Percentiles rank a stretch among this genome's conserved stretches.
These are phyloP conservation scores for Sporothrix schenckii DNA, from an alignment of 2,329 filamentous ascomycete genomes.

Conservation along the genomic window DNA sequence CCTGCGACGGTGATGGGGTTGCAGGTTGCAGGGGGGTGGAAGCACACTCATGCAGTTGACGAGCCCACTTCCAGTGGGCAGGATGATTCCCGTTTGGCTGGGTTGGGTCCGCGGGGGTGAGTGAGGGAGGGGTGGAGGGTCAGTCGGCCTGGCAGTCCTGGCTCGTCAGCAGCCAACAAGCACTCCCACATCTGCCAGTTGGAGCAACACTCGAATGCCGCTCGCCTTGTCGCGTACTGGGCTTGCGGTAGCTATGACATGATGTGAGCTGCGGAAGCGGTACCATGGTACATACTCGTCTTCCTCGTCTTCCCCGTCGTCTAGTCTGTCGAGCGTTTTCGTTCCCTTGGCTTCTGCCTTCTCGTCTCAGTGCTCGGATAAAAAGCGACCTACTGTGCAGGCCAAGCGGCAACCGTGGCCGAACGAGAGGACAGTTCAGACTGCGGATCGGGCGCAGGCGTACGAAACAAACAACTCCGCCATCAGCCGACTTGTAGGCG, in stretches of 20 bases:
- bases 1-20: constrained; percentile 25
- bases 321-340: neutral
- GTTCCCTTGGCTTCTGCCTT: neutral
- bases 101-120: constrained; percentile 33
- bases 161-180: constrained; percentile 28
- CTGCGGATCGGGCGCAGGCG: neutral
- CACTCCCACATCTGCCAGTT: constrained; percentile 24
- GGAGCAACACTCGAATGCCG: constrained; percentile 2
- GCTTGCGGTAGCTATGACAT: neutral
- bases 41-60: constrained; percentile 19
- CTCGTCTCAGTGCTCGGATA: neutral
- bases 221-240: constrained; percentile 5
- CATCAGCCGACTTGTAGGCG: constrained; percentile 17
- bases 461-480: constrained; percentile 5
- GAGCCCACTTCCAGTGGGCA: constrained; percentile 30
- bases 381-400: constrained; percentile 1
- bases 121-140: constrained; percentile 29
- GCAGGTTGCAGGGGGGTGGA: constrained; percentile 23
- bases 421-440: neutral
- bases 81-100: constrained; percentile 35
- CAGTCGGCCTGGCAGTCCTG: constrained; percentile 11
- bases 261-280: constrained; percentile 5
- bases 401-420: constrained; percentile 13
- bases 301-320: neutral
- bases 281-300: constrained; percentile 14